A percentile compares a stretch with the other conserved stretches of the same genome.
These are phyloP conservation scores for Vishniacozyma victoriae DNA, from an alignment of 768 basidiomycete species.

Conservation along the genomic window DNA sequence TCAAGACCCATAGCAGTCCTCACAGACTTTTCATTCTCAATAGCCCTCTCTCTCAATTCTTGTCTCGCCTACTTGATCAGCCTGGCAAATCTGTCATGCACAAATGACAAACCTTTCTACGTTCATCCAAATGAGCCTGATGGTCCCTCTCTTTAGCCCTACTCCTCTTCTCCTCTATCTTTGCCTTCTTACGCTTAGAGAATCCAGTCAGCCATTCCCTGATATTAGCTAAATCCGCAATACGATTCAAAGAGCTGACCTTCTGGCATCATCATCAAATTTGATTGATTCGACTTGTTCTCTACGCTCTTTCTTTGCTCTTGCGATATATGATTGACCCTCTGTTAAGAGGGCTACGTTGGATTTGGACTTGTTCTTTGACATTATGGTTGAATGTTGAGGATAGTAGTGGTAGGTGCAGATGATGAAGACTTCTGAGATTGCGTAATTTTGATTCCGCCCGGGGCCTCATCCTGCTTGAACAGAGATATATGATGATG, in stretches of 20 bases:
- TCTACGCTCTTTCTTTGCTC: slow-evolving; percentile 56
- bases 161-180: slow-evolving; percentile 66
- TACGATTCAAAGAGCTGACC: too few relatives aligned
- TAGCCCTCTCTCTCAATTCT: slow-evolving; percentile 68
- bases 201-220: slow-evolving; percentile 92
- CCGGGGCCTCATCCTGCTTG: too few relatives aligned
- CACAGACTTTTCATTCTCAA: slow-evolving; percentile 68
- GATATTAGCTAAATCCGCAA: too few relatives aligned
- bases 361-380: slow-evolving; percentile 9
- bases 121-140: slow-evolving; percentile 63
- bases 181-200: slow-evolving; percentile 82
- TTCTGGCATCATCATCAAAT: slow-evolving; percentile 79
- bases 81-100: too few relatives aligned
- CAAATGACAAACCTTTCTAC: slow-evolving; percentile 70
- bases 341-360: slow-evolving; percentile 46
- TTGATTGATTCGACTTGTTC: slow-evolving; percentile 71
- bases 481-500: too few relatives aligned
- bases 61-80: slow-evolving; percentile 60
- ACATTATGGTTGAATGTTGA: slow-evolving; percentile 2
- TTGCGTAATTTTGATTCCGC: too few relatives aligned
- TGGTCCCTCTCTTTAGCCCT: slow-evolving; percentile 73
- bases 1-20: slow-evolving; percentile 57
- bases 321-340: slow-evolving; percentile 47
- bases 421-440: background rate
- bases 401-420: background rate